phyloP scores from a whole-genome alignment of 2,329 filamentous ascomycete species.

The Fusarium secorum region DNA sequence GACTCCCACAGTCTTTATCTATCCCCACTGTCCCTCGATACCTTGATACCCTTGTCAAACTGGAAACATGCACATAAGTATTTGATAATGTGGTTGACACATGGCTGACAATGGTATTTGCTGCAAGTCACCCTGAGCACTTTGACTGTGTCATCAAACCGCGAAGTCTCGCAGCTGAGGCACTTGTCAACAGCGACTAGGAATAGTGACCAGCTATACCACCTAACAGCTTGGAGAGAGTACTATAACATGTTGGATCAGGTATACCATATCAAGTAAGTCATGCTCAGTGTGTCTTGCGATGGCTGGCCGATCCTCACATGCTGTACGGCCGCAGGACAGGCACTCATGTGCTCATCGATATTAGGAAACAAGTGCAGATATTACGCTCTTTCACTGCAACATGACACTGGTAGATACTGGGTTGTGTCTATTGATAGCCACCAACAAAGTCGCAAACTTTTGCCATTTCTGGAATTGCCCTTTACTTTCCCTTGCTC shows the following conservation, averaged over 20 bases:
- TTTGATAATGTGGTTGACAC: neutral
- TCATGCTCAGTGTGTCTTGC: neutral
- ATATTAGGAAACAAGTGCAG: neutral
- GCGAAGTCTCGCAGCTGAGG: slow-evolving; percentile 23
- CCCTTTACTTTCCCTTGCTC: neutral
- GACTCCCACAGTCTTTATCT: neutral
- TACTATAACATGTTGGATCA: neutral
- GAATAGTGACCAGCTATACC: neutral
- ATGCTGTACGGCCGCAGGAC: neutral
- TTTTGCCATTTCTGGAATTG: neutral
- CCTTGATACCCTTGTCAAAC: neutral
- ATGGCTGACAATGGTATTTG: neutral
- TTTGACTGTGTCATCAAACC: slow-evolving; percentile 43
- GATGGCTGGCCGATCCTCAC: slow-evolving; percentile 4
- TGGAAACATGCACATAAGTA: neutral
- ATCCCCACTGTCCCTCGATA: neutral
- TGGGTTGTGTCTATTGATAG: neutral
- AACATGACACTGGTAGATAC: neutral
- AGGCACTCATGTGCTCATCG: neutral
- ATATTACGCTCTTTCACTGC: neutral
- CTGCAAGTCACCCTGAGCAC: slow-evolving; percentile 44
- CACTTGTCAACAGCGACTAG: slow-evolving; percentile 17
- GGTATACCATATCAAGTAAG: neutral
- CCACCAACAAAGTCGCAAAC: neutral
- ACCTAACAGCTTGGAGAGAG: neutral